Conservation (phyloP, 129 eudicot genomes). For the Flaveria trinervia region DNA sequence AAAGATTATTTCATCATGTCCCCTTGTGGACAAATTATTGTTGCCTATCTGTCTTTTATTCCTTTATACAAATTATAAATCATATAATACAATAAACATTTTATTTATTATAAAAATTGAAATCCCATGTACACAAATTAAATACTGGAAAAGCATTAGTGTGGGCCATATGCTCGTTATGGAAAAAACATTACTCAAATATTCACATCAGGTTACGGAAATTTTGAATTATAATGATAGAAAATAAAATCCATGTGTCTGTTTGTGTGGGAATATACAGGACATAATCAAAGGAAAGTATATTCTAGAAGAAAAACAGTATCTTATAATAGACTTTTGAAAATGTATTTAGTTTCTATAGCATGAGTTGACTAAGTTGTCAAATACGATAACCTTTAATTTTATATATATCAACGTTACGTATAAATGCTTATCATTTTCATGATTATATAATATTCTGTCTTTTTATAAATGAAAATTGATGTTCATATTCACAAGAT, state of each 20-base stretch:
- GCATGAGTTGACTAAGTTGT: not conserved
- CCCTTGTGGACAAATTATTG: constrained; percentile 36
- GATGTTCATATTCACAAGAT: not conserved
- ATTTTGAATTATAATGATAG: not conserved
- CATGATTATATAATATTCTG: not conserved
- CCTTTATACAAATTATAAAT: constrained; percentile 26
- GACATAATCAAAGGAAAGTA: not conserved
- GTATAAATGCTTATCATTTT: not conserved
- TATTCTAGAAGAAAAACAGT: not conserved
- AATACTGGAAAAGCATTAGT: not conserved
- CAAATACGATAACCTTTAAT: too few relatives aligned
- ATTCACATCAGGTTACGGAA: not conserved
- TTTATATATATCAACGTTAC: not conserved
- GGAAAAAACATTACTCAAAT: not conserved
- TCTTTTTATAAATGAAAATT: not conserved
- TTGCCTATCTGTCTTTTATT: constrained; percentile 39
- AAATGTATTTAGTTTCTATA: not conserved
- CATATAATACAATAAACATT: constrained; percentile 28
- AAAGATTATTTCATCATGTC: constrained; percentile 38
- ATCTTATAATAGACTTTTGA: not conserved
- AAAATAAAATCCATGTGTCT: not conserved
- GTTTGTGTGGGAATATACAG: not conserved
- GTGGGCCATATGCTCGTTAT: constrained; percentile 9
- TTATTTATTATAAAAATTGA: not conserved
- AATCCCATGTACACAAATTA: not conserved